phyloP scores from a whole-genome alignment of 2,329 filamentous ascomycete genomes.

The Colletotrichum siamense region DNA sequence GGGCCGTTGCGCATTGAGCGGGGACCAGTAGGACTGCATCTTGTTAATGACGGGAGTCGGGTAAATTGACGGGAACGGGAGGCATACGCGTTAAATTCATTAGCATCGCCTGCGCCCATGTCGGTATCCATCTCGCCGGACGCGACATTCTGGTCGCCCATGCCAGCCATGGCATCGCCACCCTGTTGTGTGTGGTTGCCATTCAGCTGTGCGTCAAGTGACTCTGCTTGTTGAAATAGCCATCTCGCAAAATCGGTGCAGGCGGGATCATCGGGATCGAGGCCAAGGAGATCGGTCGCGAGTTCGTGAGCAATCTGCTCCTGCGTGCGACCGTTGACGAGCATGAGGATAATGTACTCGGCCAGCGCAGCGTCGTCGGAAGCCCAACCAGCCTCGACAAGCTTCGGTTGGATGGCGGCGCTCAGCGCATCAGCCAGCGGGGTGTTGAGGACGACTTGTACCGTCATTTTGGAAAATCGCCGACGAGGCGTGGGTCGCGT shows the following conservation, averaged over 20 bases:
- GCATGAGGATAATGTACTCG: constrained; percentile 97
- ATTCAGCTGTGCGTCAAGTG: constrained; percentile 68
- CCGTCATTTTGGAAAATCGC: constrained; percentile 66
- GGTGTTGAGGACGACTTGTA: constrained; percentile 78
- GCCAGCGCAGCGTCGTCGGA: constrained; percentile 84
- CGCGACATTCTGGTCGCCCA: constrained; percentile 38
- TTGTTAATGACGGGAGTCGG: constrained; percentile 43
- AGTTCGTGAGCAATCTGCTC: constrained; percentile 89
- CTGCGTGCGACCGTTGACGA: constrained; percentile 92
- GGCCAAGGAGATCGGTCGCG: constrained; percentile 82
- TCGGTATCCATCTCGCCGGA: constrained; percentile 68
- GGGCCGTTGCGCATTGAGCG: constrained; percentile 88
- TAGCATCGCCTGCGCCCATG: constrained; percentile 66
- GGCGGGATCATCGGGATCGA: constrained; percentile 84
- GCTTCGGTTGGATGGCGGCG: constrained; percentile 83
- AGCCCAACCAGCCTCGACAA: constrained; percentile 92
- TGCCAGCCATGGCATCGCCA: constrained; percentile 31
- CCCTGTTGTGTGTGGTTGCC: constrained; percentile 43
- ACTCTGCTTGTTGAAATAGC: constrained; percentile 88
- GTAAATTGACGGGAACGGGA: constrained; percentile 3
- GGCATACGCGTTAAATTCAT: constrained; percentile 66
- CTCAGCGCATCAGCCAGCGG: constrained; percentile 86
- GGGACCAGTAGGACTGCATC: constrained; percentile 83
- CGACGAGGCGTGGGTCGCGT: not conserved
- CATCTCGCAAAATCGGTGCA: constrained; percentile 85